phyloP scores from a whole-genome alignment of 2,329 filamentous ascomycete species.

The Anisogramma anomala region DNA sequence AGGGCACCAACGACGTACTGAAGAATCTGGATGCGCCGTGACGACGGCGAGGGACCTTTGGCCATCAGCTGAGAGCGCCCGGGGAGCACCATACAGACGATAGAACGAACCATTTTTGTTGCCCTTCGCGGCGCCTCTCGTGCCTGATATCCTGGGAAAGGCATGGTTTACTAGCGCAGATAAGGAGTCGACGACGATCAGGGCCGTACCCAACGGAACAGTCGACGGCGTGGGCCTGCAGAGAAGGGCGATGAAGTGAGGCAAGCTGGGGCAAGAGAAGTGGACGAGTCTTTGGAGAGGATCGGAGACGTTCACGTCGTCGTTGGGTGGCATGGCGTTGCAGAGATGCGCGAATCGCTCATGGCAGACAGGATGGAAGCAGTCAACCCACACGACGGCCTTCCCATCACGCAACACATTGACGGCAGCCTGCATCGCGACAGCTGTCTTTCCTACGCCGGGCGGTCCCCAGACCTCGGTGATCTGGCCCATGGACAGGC shows the following conservation, averaged over 20 bases:
- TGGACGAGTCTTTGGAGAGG: conserved; percentile 31
- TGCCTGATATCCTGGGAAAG: conserved; percentile 51
- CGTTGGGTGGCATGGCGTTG: conserved; percentile 5
- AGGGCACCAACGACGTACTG: conserved; percentile 58
- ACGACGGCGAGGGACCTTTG: conserved; percentile 18
- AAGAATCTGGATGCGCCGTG: conserved; percentile 39
- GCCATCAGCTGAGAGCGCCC: conserved; percentile 2
- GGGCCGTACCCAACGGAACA: conserved; percentile 48
- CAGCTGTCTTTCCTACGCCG: conserved; percentile 71
- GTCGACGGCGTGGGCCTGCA: conserved; percentile 53
- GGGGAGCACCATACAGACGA: background rate
- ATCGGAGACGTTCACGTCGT: conserved; percentile 12
- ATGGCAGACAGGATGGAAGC: conserved; percentile 33
- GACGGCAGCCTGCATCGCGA: conserved; percentile 61
- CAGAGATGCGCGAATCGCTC: conserved; percentile 25
- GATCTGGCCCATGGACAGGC: conserved; percentile 64
- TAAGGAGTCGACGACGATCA: conserved; percentile 69
- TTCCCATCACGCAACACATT: conserved; percentile 49
- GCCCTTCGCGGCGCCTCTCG: conserved; percentile 25
- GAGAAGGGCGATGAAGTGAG: conserved; percentile 65
- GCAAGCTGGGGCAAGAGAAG: conserved; percentile 47
- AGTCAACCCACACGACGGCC: conserved; percentile 66
- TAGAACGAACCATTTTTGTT: conserved; percentile 27
- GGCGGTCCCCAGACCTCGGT: conserved; percentile 83
- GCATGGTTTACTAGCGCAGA: conserved; percentile 66